Evolutionary conservation across 2,329 filamentous ascomycete genomes (phyloP).

Genomic region (Epichloe baconii): DNA sequence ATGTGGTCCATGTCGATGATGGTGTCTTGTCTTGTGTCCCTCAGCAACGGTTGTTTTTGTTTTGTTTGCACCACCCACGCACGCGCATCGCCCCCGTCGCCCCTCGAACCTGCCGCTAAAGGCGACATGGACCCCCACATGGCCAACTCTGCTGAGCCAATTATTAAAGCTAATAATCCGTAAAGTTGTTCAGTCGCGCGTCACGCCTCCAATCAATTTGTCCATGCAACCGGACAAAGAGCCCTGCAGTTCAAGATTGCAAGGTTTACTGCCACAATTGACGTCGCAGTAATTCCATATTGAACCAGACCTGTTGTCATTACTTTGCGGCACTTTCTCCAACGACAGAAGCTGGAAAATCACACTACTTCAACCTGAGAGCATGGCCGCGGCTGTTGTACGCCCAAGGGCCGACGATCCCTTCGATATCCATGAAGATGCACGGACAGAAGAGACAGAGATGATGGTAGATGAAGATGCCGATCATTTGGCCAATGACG

Average conservation of each 20-base stretch:
- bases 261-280: background rate
- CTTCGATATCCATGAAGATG: constrained; percentile 39
- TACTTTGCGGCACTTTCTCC: too few relatives aligned
- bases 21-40: constrained; percentile 7
- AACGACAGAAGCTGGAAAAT: background rate
- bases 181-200: constrained; percentile 1
- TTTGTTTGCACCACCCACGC: constrained; percentile 15
- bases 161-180: too few relatives aligned
- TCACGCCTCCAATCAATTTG: background rate
- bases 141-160: too few relatives aligned
- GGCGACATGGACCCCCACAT: too few relatives aligned
- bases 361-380: background rate
- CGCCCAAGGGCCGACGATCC: constrained; percentile 17
- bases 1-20: background rate
- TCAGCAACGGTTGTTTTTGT: constrained; percentile 19
- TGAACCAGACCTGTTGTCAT: too few relatives aligned
- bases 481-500: constrained; percentile 18
- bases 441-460: constrained; percentile 35
- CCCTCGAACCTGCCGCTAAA: background rate
- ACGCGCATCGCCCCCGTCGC: constrained; percentile 6
- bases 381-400: constrained; percentile 3
- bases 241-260: background rate
- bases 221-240: background rate
- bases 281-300: background rate
- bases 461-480: constrained; percentile 32